These are phyloP conservation scores for Capsicum pubescens DNA, from an alignment of 257 asterid species.

Conservation along the genomic window DNA sequence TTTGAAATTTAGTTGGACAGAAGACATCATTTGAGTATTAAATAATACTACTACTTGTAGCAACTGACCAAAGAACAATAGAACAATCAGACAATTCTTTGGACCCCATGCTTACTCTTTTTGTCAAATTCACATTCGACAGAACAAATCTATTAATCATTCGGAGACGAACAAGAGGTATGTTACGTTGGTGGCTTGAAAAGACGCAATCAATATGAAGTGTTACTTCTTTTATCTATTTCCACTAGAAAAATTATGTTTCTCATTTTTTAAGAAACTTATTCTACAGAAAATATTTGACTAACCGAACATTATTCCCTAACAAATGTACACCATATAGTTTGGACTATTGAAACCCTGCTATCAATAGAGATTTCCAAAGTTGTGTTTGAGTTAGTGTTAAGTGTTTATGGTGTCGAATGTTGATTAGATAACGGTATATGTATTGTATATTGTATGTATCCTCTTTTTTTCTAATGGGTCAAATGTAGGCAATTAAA, in stretches of 20 bases:
- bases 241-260: no score
- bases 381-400: background rate
- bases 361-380: no score
- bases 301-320: no score
- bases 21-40: background rate
- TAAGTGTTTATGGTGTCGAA: background rate
- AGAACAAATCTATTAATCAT: no score
- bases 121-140: background rate
- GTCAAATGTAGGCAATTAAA: background rate
- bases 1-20: background rate
- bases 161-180: no score
- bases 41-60: background rate
- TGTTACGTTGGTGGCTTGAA: no score
- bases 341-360: no score
- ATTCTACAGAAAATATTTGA: no score
- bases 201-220: background rate
- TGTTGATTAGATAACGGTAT: background rate
- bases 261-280: no score
- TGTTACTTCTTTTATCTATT: no score
- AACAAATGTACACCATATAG: no score
- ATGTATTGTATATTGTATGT: background rate
- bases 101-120: constrained; percentile 6
- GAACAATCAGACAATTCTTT: background rate
- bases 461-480: background rate
- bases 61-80: background rate